Base-by-base conservation (phyloP, 2,329 filamentous ascomycete species). In the Gyromitra esculenta region DNA sequence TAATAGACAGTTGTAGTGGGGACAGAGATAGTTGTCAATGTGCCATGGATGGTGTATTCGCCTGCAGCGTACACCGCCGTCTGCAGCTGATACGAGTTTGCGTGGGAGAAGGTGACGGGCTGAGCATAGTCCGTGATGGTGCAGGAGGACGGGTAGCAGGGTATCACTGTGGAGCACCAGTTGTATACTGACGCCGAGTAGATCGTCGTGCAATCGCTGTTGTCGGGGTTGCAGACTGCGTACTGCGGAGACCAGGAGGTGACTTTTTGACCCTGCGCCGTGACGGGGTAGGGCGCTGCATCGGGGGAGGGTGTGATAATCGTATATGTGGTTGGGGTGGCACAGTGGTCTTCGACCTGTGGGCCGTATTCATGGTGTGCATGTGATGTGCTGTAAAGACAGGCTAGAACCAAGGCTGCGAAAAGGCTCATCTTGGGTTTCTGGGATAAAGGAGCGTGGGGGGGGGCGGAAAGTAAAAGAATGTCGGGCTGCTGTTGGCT, bases 201-300 rank as follows among this genome's bases (percentile, higher is more conserved):
- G 50, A 70, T 43, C 2, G 75, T 77, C 7, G 72, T 77, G 41
- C 75, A 77, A 37, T 77, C 75, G 41, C 64, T 71, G 54, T 43
- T 62, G 25, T 75, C 71, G 5, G 72, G 50, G 50, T 77, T 77
- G 71, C 75, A 77, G 41, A 77, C 50, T 2, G 72, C 75, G 37
- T 69, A 75, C 9, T 70, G 63, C 6, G 75, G 75, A 72, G 76
- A 9, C 43, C 56, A 70, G 31, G 63, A 70, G 18, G 72, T 70
- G 15, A 77, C 15, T 6, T 56, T 11, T 39, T 77, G 75, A 48
- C 66, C 66, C 18, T 71, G 70, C 0, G n/a, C 3, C 18, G 73
- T 76, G 50, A 76, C 52, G 11, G 73, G 60, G 60, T 43, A 60
- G 18, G 73, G 66, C 25, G 9, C 1, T 13, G 67, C 60, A 31